Base-by-base conservation (phyloP, 1,139 yeast genomes). In the Candida labiduridarum region DNA sequence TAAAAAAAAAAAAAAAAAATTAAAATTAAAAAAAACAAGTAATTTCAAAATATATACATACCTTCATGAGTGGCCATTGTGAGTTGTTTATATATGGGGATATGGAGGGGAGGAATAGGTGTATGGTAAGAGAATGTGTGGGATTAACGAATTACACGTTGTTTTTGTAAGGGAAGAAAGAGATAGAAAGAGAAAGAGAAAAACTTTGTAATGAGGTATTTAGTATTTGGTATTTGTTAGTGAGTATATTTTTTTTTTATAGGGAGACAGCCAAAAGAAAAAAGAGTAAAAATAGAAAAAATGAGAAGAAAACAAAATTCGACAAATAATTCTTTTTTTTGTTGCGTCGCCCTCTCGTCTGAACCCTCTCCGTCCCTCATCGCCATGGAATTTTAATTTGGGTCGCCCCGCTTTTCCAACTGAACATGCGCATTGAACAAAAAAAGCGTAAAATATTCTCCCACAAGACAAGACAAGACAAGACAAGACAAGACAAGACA, bases 1-100 rank as follows among this genome's bases (percentile, higher is more conserved):
- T 2, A 14, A 15, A 15, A n/a, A 15, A 10, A 18, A 10, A 15
- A n/a, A 38, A n/a, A 8, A 25, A 25, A 16, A 10, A 16, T 14
- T 16, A 14, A n/a, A 38, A n/a, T n/a, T n/a, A n/a, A 19, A 11
- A 3, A 36, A 33, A 30, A 36, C 14, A 11, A 31, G 12, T 14
- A 38, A 8, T 36, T 14, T 25, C 10, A 6, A 16, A 10, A 18
- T 25, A 25, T n/a, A 34, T 22, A 52, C 57, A 47, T 53, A 55
- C 58, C 30, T 52, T 55, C 58, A 33, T 36, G 52, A 29, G 56
- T 49, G 8, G 54, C 45, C 56, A 52, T 52, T 19, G 25, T 45
- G 31, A 2, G 9, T 18, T 41, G n/a, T 27, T 4, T 41, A 16
- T 29, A 16, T n/a, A 41, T 6, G 12, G 29, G 29, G 29, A 36